phyloP scores from a whole-genome alignment of 331 rosid genomes.

The Spiraea crenata region DNA sequence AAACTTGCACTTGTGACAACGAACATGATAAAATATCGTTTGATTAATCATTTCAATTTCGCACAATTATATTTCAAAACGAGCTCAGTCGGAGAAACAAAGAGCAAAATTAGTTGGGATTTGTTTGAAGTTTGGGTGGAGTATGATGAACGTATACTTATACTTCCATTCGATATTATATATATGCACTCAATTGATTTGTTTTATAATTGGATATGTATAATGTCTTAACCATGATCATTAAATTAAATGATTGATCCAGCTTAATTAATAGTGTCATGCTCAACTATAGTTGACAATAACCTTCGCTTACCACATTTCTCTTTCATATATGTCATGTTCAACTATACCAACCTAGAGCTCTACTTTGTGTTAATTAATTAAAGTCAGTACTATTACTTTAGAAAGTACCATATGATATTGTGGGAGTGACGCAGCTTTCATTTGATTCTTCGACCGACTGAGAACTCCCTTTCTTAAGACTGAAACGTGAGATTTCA shows the following conservation, averaged over 20 bases:
- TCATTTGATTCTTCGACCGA: too few species aligned
- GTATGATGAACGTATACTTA: not conserved
- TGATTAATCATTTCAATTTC: too few species aligned
- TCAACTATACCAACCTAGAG: not conserved
- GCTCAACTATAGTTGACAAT: not conserved
- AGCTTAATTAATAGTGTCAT: not conserved
- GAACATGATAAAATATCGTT: too few species aligned
- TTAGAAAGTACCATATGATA: too few species aligned
- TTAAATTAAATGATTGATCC: not conserved
- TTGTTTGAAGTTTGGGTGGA: too few species aligned
- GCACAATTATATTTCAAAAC: too few species aligned
- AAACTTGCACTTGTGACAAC: too few species aligned
- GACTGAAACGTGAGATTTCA: too few species aligned
- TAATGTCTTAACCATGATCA: not conserved
- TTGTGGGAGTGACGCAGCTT: too few species aligned
- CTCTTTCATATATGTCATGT: not conserved
- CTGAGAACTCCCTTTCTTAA: too few species aligned
- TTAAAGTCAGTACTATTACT: not conserved
- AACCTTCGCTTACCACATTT: not conserved
- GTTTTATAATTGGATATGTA: not conserved
- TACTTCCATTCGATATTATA: not conserved
- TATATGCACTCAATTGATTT: not conserved
- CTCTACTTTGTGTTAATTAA: not conserved
- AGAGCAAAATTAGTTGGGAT: too few species aligned
- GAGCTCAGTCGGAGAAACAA: too few species aligned